These are phyloP conservation scores for Thyridium curvatum DNA, from an alignment of 2,329 filamentous ascomycete species.

Conservation along the genomic window DNA sequence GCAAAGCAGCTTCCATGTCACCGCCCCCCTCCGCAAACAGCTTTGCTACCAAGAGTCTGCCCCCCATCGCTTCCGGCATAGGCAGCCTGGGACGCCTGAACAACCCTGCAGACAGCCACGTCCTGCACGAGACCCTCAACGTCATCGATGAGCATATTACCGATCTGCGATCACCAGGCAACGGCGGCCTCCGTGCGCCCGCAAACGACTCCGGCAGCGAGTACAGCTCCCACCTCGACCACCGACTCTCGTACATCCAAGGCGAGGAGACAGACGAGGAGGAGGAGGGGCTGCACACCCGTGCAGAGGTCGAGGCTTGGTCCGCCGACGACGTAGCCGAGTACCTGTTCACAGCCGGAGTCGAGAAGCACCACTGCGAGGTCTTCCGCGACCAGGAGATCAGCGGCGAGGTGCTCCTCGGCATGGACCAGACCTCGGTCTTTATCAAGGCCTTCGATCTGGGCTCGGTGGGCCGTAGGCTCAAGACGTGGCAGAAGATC, in stretches of 20 bases:
- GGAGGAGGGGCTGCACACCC: conserved; percentile 62
- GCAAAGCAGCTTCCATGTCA: conserved; percentile 5
- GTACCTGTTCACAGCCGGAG: conserved; percentile 76
- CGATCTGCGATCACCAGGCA: conserved; percentile 59
- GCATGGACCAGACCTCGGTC: conserved; percentile 91
- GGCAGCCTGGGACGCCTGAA: conserved; percentile 25
- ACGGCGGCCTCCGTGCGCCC: conserved; percentile 43
- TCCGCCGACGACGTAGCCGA: conserved; percentile 77
- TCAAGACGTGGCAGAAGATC: conserved; percentile 97
- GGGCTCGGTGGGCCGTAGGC: conserved; percentile 78
- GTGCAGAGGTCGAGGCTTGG: conserved; percentile 74
- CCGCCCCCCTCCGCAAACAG: conserved; percentile 10
- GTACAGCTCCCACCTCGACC: conserved; percentile 73
- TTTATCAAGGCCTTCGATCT: conserved; percentile 95
- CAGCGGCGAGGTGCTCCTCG: conserved; percentile 82
- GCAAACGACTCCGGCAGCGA: conserved; percentile 80
- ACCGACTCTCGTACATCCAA: conserved; percentile 83
- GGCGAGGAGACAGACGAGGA: conserved; percentile 95
- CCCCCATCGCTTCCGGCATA: conserved; percentile 16
- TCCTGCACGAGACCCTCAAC: conserved; percentile 89
- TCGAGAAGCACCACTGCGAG: conserved; percentile 86
- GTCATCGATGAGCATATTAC: conserved; percentile 98
- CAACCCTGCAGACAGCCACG: conserved; percentile 58
- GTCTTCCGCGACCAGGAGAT: conserved; percentile 97
- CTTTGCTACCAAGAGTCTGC: conserved; percentile 18